Percentiles rank a stretch among this genome's conserved stretches.
Evolutionary conservation across 352 stramenopile species (phyloP).

Genomic region (Phytophthora palmivora): DNA sequence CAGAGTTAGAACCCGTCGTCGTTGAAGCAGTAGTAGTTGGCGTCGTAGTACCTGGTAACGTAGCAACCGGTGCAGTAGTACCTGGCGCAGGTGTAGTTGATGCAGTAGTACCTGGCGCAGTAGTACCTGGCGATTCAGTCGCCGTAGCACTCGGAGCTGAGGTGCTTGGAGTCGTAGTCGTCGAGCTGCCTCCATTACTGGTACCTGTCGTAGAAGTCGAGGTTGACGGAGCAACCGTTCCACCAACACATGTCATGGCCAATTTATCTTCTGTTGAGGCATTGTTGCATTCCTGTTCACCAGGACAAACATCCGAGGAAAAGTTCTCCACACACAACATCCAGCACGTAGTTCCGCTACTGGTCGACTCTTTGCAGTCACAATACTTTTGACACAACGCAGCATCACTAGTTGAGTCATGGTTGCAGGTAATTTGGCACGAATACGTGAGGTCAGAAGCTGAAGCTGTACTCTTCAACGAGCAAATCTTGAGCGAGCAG

Average conservation of each 20-base stretch:
- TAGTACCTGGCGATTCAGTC: slow-evolving; percentile 11
- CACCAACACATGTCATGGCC: slow-evolving; percentile 53
- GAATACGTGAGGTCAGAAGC: slow-evolving; percentile 42
- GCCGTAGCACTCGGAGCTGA: slow-evolving; percentile 5
- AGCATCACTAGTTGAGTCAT: slow-evolving; percentile 44
- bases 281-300: slow-evolving; percentile 58
- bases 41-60: background rate
- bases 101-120: slow-evolving; percentile 1
- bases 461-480: slow-evolving; percentile 40
- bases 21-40: slow-evolving; percentile 10
- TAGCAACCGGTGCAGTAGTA: slow-evolving; percentile 11
- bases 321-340: slow-evolving; percentile 70
- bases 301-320: slow-evolving; percentile 45
- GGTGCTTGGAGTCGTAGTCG: slow-evolving; percentile 8
- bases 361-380: slow-evolving; percentile 43
- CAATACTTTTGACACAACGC: slow-evolving; percentile 50
- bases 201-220: slow-evolving; percentile 7
- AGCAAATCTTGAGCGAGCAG: slow-evolving; percentile 54
- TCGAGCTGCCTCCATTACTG: background rate
- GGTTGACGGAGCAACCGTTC: slow-evolving; percentile 34
- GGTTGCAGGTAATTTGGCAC: slow-evolving; percentile 69
- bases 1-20: slow-evolving; percentile 32
- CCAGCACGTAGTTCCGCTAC: slow-evolving; percentile 51
- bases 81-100: slow-evolving; percentile 5
- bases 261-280: slow-evolving; percentile 40